Conservation (phyloP, 257 asterid genomes). For the Cynanchum wilfordii region DNA sequence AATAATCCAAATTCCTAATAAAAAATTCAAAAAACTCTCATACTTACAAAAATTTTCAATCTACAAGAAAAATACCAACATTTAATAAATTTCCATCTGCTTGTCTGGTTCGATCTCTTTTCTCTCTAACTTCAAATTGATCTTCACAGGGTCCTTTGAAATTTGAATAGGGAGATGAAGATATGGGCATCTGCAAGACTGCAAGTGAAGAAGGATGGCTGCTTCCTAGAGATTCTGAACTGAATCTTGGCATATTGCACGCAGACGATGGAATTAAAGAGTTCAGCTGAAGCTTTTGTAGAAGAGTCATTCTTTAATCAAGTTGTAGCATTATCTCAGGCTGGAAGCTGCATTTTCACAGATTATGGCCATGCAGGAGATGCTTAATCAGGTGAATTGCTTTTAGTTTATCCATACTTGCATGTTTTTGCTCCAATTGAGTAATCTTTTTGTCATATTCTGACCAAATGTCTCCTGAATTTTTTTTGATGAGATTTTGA, state of each 20-base stretch:
- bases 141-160: slow-evolving; percentile 73
- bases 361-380: slow-evolving; percentile 67
- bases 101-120: background rate
- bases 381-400: slow-evolving; percentile 63
- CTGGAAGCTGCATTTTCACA: slow-evolving; percentile 51
- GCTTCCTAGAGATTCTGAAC: slow-evolving; percentile 88
- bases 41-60: no score
- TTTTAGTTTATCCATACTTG: background rate
- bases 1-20: no score
- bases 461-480: background rate
- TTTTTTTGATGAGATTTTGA: background rate
- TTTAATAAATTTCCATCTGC: no score
- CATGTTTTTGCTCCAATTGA: background rate
- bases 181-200: slow-evolving; percentile 90
- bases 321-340: slow-evolving; percentile 84
- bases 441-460: background rate
- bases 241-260: slow-evolving; percentile 89
- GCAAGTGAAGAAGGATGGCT: slow-evolving; percentile 98
- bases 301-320: slow-evolving; percentile 96
- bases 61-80: no score
- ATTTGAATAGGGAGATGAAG: slow-evolving; percentile 76
- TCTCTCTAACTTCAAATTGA: slow-evolving; percentile 10
- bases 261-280: slow-evolving; percentile 73
- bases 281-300: slow-evolving; percentile 51
- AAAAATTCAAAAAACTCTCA: no score